Base-by-base conservation (phyloP, 371 early-diverging fungal genomes). In the Mucor plumbeus region DNA sequence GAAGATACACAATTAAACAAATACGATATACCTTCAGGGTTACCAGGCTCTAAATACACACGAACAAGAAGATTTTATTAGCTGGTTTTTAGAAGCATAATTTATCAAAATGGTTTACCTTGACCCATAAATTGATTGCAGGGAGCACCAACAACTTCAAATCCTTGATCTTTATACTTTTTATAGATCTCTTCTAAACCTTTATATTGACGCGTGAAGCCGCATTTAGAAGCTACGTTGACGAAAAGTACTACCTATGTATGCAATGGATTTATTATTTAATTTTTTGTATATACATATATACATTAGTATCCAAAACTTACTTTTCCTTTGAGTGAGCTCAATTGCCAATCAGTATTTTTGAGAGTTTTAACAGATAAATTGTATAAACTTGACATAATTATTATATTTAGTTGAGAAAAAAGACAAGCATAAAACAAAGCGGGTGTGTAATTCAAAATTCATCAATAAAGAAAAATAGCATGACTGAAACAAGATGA, bases 171-270 rank as follows among this genome's bases (percentile, higher is more conserved):
- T 53, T 90, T 82, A 83, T 93, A 92, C 70, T 92, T 86, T 56
- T 95, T 73, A 85, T 95, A 83, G 40, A 99, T 83, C 31, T 83
- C 68, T 80, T 93, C 91, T 19, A 99, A 84, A 19, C 90, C 93
- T 35, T 73, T 65, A 81, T 97, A 98, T 74, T 96, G 95, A 9
- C 86, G 77, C 15, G 99, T 95, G 72, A 93, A 94, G 10, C 97
- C 97, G 78, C 99, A 99, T 65, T 96, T 89, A 62, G 94, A 93
- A 31, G 99, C 99, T 35, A 95, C 94, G 79, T 99, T 99, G 65
- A 96, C 95, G 44, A 98, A 79, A 43, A 95, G 81, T 35, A 95
- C 89, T 15, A 92, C 95, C 85, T 95, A 38, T 35, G 38, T 33
- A 17, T 44, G n/a, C n/a, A 44, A 7, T 15, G 2, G 1, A 13